A percentile compares a stretch with the other conserved stretches of the same genome.
Conservation (phyloP, 208 protist genomes). For the Novymonas esmeraldas region DNA sequence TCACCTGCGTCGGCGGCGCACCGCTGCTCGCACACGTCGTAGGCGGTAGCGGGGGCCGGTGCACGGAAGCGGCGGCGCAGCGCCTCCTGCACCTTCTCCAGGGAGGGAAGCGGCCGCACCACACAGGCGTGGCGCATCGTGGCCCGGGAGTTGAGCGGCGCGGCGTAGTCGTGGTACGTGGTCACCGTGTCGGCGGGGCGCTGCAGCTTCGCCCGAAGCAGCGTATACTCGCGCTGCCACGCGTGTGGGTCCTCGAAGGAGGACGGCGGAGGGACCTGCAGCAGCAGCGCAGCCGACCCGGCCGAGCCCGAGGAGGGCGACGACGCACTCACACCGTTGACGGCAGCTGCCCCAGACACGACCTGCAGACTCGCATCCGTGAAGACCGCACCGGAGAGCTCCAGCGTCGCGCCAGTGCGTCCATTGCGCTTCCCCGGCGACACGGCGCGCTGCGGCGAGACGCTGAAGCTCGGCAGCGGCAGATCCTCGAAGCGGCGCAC, state of each 20-base stretch:
- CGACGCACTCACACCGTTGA: background rate
- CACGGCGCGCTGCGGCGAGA: constrained; percentile 11
- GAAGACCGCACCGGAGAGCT: constrained; percentile 1
- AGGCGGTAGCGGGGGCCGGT: constrained; percentile 25
- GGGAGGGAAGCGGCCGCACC: constrained; percentile 61
- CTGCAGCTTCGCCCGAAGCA: constrained; percentile 28
- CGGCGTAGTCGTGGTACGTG: constrained; percentile 42
- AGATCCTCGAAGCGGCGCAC: constrained; percentile 13
- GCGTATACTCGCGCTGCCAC: constrained; percentile 45
- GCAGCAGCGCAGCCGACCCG: background rate
- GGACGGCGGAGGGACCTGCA: constrained; percentile 18
- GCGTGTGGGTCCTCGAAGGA: constrained; percentile 47
- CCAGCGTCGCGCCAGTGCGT: constrained; percentile 4
- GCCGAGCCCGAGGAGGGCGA: background rate
- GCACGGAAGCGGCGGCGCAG: constrained; percentile 24
- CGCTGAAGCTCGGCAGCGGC: constrained; percentile 5
- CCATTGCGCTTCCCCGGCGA: constrained; percentile 10
- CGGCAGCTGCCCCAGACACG: background rate
- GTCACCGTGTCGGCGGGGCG: constrained; percentile 43
- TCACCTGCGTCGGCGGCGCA: background rate
- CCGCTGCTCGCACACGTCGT: constrained; percentile 30
- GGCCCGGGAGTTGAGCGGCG: constrained; percentile 46
- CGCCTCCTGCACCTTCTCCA: constrained; percentile 60
- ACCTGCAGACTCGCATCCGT: background rate
- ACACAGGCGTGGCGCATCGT: constrained; percentile 57